Evolutionary conservation across 306 rosid species (phyloP).

Genomic region (Vigna hirtella): DNA sequence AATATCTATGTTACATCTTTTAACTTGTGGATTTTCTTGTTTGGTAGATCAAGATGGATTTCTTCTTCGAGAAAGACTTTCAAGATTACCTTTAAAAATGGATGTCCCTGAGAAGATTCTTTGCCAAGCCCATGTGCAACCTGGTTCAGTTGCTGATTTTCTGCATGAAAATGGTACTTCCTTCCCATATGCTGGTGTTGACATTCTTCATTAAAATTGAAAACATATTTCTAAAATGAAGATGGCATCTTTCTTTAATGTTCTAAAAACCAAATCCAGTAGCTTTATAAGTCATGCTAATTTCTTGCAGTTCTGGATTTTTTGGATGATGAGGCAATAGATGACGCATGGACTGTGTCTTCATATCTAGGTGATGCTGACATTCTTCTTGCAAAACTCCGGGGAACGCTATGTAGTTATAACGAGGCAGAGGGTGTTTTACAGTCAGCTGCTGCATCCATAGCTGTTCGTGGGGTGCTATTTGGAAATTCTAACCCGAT

Average conservation of each 20-base stretch:
- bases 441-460: conserved; percentile 91
- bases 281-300: conserved; percentile 38
- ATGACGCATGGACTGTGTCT: conserved; percentile 83
- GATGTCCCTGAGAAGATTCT: conserved; percentile 95
- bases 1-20: conserved; percentile 28
- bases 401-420: conserved; percentile 64
- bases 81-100: conserved; percentile 86
- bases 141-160: conserved; percentile 87
- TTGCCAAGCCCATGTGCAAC: conserved; percentile 87
- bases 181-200: conserved; percentile 16
- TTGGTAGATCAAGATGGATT: conserved; percentile 62
- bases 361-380: conserved; percentile 92
- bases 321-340: conserved; percentile 82
- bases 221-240: conserved; percentile 7
- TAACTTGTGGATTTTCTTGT: conserved; percentile 45
- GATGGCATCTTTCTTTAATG: conserved; percentile 8
- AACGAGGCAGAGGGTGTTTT: conserved; percentile 82
- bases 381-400: conserved; percentile 74
- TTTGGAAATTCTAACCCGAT: conserved; percentile 84
- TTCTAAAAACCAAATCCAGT: conserved; percentile 23
- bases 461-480: conserved; percentile 93
- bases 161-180: conserved; percentile 91
- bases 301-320: conserved; percentile 86
- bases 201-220: conserved; percentile 7
- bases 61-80: conserved; percentile 57